These are phyloP conservation scores for Ambrosiella xylebori DNA, from an alignment of 2,329 filamentous ascomycete species.

Conservation along the genomic window DNA sequence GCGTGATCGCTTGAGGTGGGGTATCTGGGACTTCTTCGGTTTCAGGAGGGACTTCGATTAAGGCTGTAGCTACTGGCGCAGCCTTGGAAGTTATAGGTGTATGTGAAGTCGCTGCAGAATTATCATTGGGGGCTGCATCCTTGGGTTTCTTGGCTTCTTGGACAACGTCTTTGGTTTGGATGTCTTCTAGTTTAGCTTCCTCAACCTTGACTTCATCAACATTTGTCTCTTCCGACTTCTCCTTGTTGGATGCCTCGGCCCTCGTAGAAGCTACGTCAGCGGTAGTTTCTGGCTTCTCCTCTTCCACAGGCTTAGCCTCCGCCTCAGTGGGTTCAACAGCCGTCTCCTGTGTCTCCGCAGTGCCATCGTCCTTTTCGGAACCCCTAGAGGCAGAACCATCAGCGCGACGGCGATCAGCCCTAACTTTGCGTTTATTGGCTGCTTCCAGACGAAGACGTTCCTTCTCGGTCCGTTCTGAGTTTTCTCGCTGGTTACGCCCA, in stretches of 20 bases:
- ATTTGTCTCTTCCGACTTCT: too few relatives aligned
- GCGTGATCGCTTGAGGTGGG: conserved; percentile 22
- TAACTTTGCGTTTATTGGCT: conserved; percentile 62
- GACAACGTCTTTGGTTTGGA: background rate
- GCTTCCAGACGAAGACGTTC: conserved; percentile 59
- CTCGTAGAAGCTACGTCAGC: too few relatives aligned
- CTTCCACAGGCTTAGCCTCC: too few relatives aligned
- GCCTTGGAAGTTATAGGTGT: background rate
- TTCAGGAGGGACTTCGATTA: background rate
- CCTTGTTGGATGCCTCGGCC: too few relatives aligned
- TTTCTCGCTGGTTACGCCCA: conserved; percentile 40
- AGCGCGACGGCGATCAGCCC: conserved; percentile 61
- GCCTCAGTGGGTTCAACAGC: background rate
- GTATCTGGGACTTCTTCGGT: conserved; percentile 14
- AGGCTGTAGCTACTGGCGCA: background rate
- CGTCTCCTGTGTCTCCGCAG: background rate
- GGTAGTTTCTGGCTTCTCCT: too few relatives aligned
- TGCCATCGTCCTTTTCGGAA: conserved; percentile 18
- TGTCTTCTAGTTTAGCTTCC: background rate
- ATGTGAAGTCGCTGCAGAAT: background rate
- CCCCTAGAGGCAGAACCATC: conserved; percentile 43
- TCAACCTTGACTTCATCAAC: background rate
- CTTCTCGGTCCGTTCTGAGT: conserved; percentile 53
- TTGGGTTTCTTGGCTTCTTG: background rate
- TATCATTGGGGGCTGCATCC: background rate